Base-by-base conservation (phyloP, 2,329 filamentous ascomycete genomes). In the Colletotrichum sp. region DNA sequence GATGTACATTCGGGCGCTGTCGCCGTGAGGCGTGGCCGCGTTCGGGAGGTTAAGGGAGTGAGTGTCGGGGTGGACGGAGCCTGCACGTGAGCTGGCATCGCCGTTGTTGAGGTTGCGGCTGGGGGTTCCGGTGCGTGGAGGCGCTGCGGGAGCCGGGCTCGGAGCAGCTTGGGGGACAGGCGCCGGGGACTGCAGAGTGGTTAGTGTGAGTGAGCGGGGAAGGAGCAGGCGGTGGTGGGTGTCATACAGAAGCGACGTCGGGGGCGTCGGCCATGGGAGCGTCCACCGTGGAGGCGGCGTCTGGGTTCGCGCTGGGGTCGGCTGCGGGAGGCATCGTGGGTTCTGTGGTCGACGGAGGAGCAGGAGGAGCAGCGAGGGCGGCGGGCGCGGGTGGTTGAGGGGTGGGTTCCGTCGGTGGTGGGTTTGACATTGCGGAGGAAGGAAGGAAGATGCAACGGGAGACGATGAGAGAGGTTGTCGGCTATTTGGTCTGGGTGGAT, bases 1-100 rank as follows among this genome's bases (percentile, higher is more conserved):
- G 78, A 96, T 84, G 82, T 95, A 96, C 79, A 91, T 89, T 59
- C 94, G 90, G 7, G 92, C 91, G 1, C 92, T 91, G 26, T 93
- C 94, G 62, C 94, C 93, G 80, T 95, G 92, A 2, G 89, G 84
- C 2, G 90, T 88, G 16, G 92, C 89, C 80, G 93, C 90, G 14
- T 88, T 84, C 2, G 92, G 92, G 82, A 93, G 89, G 48, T 68
- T 73, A n/a, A 85, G 84, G 78, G 86, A 87, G 30, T 84, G 83
- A 6, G 86, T 78, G 75, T 92, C 90, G 5, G 90, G 90, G 74
- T 91, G 90, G 62, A 86, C 88, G 34, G 90, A 92, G 9, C 89
- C 86, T 12, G 91, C 89, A 78, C 91, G 86, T 43, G 90, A 92
- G 77, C 86, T 63, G 21, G 63, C 85, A 85, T 77, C 86, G 64